These are phyloP conservation scores for Fusarium setosum DNA, from an alignment of 2,329 filamentous ascomycete genomes.

Conservation along the genomic window DNA sequence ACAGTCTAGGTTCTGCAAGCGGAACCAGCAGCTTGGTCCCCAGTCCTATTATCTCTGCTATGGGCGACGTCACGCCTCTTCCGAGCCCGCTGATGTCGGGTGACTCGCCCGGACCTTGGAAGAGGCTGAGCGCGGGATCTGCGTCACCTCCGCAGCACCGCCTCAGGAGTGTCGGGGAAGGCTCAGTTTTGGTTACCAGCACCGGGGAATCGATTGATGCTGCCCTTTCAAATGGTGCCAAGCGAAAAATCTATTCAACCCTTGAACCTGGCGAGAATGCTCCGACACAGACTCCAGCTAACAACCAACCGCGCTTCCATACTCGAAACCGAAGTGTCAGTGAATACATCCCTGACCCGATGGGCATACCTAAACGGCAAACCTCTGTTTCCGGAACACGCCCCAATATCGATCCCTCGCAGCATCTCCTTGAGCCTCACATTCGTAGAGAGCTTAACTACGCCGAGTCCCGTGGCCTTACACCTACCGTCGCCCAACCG, in stretches of 20 bases:
- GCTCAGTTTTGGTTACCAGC: conserved; percentile 59
- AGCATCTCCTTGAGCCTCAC: conserved; percentile 55
- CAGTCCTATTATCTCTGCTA: conserved; percentile 79
- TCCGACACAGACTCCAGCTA: conserved; percentile 51
- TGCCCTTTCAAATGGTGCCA: conserved; percentile 63
- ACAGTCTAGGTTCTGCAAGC: conserved; percentile 61
- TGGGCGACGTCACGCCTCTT: conserved; percentile 82
- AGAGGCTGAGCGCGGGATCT: conserved; percentile 60
- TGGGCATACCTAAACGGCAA: conserved; percentile 76
- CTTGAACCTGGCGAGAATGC: conserved; percentile 45
- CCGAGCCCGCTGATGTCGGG: conserved; percentile 77
- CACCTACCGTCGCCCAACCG: conserved; percentile 67
- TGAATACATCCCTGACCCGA: conserved; percentile 83
- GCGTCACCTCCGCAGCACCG: conserved; percentile 53
- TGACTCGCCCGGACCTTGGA: conserved; percentile 77
- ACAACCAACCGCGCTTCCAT: conserved; percentile 54
- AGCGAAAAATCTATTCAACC: conserved; percentile 65
- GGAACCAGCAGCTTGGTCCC: conserved; percentile 75
- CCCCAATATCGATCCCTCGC: conserved; percentile 48
- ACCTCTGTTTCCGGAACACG: conserved; percentile 77
- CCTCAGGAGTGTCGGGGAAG: conserved; percentile 43
- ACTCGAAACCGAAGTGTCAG: conserved; percentile 85
- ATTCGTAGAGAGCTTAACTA: conserved; percentile 83
- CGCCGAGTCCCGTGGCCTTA: conserved; percentile 81
- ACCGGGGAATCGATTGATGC: conserved; percentile 65